Base-by-base conservation (phyloP, 208 protist genomes). In the Acanthamoeba rhysodes region DNA sequence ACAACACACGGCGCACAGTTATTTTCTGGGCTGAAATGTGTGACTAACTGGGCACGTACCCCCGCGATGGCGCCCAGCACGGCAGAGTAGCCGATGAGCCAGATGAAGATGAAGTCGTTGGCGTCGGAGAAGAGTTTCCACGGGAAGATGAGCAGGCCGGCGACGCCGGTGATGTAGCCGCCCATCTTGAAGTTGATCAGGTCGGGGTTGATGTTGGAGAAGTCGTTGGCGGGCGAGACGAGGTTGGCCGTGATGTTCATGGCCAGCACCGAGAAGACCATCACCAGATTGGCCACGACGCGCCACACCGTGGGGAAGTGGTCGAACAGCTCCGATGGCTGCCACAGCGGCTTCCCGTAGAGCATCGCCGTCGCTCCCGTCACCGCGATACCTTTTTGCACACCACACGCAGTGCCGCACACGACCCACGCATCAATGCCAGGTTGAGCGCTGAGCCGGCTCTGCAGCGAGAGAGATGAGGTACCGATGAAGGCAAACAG, bases 241-340 rank as follows among this genome's bases (percentile, higher is more conserved):
- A 91, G 57, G 57, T 91, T 91, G n/a, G 84, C 84, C 12, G 84
- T 91, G 50, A 91, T 64, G 84, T 91, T 91, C 57, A 70, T 70
- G 41, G 84, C 84, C 55, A 91, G 50, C 14, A 91, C 84, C 24
- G 84, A 64, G 57, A 91, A 64, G 57, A 48, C 84, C 55, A 91
- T 12, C 29, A 91, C 57, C 59, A 91, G 29, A 53, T 70, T 91
- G 84, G 84, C 84, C 48, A 91, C 34, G 7, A 48, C 57, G 34
- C 50, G 57, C 34, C 34, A 41, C 20, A 64, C 59, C 4, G 22
- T 37, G n/a, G 84, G 41, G 84, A 91, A 91, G n/a, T 41, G 50
- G 8, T 29, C 84, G 55, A 91, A 91, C n/a, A 91, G 32, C 29
- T 64, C 84, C 57, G 84, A 64, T 32, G 84, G 84, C 55, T 91